Evolutionary conservation across 1,284 basidiomycete species (phyloP).

Genomic region (Hymenochaete sp.): DNA sequence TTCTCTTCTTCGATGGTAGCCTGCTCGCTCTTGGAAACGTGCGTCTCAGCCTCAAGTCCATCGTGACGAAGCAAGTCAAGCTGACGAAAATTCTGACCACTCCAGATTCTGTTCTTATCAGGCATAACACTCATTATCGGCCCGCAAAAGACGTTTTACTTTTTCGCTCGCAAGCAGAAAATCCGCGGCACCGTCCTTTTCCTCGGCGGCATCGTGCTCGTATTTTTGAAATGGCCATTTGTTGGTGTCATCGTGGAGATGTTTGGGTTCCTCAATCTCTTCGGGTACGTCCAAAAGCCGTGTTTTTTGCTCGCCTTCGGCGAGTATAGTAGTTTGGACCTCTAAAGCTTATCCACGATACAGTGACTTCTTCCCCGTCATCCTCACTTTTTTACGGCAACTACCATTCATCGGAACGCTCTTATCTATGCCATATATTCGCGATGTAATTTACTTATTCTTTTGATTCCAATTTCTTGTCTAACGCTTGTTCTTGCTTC

Average conservation of each 20-base stretch:
- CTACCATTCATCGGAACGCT: conserved; percentile 87
- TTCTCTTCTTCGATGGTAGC: conserved; percentile 97
- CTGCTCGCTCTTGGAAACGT: conserved; percentile 95
- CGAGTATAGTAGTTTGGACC: conserved; percentile 20
- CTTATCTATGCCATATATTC: conserved; percentile 80
- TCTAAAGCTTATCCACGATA: conserved; percentile 1
- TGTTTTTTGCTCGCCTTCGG: background rate
- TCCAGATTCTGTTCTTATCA: conserved; percentile 83
- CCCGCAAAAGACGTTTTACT: conserved; percentile 94
- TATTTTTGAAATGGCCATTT: conserved; percentile 90
- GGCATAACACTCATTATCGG: conserved; percentile 93
- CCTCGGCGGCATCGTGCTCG: conserved; percentile 79
- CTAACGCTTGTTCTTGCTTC: conserved; percentile 4
- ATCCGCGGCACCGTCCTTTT: conserved; percentile 91
- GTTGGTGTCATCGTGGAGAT: conserved; percentile 90
- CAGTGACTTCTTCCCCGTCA: conserved; percentile 99
- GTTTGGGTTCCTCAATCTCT: conserved; percentile 94
- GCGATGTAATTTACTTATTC: conserved; percentile 36
- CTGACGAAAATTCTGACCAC: conserved; percentile 3
- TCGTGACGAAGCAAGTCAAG: background rate
- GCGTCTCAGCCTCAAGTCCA: conserved; percentile 24
- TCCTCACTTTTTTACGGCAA: conserved; percentile 92
- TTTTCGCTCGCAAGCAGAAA: conserved; percentile 96
- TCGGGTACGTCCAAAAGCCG: conserved; percentile 66
- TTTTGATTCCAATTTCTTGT: background rate